Base-by-base conservation (phyloP, 768 basidiomycete genomes). In the Panus rudis region DNA sequence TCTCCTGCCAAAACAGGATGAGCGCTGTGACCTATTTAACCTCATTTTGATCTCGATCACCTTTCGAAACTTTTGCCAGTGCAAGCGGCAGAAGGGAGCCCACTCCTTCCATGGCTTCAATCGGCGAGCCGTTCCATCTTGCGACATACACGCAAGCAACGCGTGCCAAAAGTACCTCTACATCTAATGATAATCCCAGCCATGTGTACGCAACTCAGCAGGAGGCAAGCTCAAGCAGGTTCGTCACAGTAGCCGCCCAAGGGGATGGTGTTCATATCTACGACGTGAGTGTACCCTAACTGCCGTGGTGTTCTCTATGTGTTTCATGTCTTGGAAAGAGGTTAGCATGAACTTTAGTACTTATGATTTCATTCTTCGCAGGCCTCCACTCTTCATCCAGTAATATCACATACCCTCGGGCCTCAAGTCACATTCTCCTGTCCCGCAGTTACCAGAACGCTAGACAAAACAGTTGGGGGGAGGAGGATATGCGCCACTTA, bases 231-330 rank as follows among this genome's bases (percentile, higher is more conserved):
- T 56, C 46, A 6, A 48, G 55, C 38, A 31, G 43, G 34, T 73
- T 72, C 67, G 79, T 74, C 31, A 83, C 83, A 1, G 69, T 85
- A 42, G 73, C 83, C 12, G 80, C 71, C 11, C 84, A 87, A 47
- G 74, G 72, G 49, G 84, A 90, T 43, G 87, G 87, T 23, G 65
- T 89, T 28, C 84, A 89, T 62, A 58, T 90, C 34, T 60, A 84
- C 45, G 81, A 89, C 58, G 86, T 88, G 55, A 53, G 73, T 68
- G 16, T 35, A 8, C 16, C 33, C 7, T 8, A 14, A 16, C 28
- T 35, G 33, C 33, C 21, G 33, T 35, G 16, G n/a, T 7, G 6
- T 35, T 6, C 21, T 20, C 10, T 30, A 30, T 10, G 28, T 30
- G n/a, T n/a, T 30, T 24, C 6, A 20, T 4, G n/a, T n/a, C n/a